Base-by-base conservation (phyloP, 768 basidiomycete genomes). In the Tricholoma flavovirens region DNA sequence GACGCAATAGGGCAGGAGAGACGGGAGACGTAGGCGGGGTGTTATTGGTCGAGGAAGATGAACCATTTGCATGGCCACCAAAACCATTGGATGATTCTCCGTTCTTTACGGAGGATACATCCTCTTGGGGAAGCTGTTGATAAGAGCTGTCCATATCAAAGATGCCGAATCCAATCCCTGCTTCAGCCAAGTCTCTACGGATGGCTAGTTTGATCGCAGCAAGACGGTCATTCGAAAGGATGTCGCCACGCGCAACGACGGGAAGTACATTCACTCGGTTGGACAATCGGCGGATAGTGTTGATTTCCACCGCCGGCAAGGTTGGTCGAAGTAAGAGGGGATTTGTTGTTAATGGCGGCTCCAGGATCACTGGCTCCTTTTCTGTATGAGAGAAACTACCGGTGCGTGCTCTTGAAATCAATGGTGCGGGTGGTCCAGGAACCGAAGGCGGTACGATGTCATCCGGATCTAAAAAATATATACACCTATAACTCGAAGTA, bases 401-500 rank as follows among this genome's bases (percentile, higher is more conserved):
- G 60, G 79, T 80, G 61, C 84, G 88, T 49, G 86, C 71, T 59
- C 88, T 82, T 61, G 86, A 75, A 60, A 87, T 80, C 60, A 83
- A 76, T 42, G 88, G 87, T 43, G 77, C 83, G 56, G 86, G 83
- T 40, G 83, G 86, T 21, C 79, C 80, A 59, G 86, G 76, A 43
- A 83, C 82, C 54, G 82, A 77, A 32, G 85, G 86, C 55, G 88
- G 87, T 57, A 89, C 77, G 63, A 92, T 89, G 68, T 77, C 68
- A 75, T 89, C 87, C 54, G 90, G 90, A 78, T 92, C 88, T 72
- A 93, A 75, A 73, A 93, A 89, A 74, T 93, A 93, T 57, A 93
- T 83, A 65, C 90, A 92, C 57, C 90, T 91, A 72, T 55, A 60
- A 51, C 65, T 57, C 29, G 36, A 53, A 49, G 56, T 61, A 36